Conservation (phyloP, 352 stramenopile genomes). For the Halophytophthora batemanensis region DNA sequence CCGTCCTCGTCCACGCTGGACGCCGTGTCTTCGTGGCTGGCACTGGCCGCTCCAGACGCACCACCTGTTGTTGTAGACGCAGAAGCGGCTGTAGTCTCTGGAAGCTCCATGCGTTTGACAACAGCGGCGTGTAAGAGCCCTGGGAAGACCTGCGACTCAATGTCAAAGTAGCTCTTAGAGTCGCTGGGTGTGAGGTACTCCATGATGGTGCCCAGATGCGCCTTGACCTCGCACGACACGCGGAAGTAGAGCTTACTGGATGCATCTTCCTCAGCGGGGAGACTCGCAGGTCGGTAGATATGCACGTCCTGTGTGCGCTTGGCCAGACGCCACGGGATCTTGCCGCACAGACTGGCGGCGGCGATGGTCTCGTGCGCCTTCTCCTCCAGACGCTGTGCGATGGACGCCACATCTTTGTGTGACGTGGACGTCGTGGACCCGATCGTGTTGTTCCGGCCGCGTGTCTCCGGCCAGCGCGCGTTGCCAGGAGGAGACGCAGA, state of each 20-base stretch:
- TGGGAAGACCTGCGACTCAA: conserved; percentile 81
- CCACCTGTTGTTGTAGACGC: conserved; percentile 16
- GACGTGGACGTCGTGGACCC: conserved; percentile 27
- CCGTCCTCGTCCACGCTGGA: conserved; percentile 44
- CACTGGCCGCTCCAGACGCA: conserved; percentile 20
- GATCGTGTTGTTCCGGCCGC: conserved; percentile 11
- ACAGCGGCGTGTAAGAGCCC: conserved; percentile 73
- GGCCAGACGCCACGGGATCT: conserved; percentile 57
- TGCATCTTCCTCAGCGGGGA: conserved; percentile 41
- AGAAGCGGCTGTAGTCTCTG: conserved; percentile 12
- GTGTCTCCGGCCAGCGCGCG: conserved; percentile 1
- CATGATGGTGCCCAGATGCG: conserved; percentile 73
- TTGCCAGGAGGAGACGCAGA: background rate
- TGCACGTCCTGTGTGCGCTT: conserved; percentile 85
- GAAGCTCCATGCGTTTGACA: conserved; percentile 76
- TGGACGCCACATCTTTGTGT: conserved; percentile 44
- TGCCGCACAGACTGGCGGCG: conserved; percentile 51
- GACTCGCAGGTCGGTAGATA: conserved; percentile 55
- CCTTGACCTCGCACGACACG: conserved; percentile 81
- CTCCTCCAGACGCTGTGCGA: conserved; percentile 64
- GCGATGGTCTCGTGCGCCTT: conserved; percentile 69
- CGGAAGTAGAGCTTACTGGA: conserved; percentile 75
- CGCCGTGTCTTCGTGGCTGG: conserved; percentile 34
- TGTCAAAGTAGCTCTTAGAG: conserved; percentile 73
- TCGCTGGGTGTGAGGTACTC: conserved; percentile 72